Percentiles rank a stretch among this genome's conserved stretches.
Evolutionary conservation across 2,329 filamentous ascomycete genomes (phyloP).

Genomic region (Colletotrichum sp.): DNA sequence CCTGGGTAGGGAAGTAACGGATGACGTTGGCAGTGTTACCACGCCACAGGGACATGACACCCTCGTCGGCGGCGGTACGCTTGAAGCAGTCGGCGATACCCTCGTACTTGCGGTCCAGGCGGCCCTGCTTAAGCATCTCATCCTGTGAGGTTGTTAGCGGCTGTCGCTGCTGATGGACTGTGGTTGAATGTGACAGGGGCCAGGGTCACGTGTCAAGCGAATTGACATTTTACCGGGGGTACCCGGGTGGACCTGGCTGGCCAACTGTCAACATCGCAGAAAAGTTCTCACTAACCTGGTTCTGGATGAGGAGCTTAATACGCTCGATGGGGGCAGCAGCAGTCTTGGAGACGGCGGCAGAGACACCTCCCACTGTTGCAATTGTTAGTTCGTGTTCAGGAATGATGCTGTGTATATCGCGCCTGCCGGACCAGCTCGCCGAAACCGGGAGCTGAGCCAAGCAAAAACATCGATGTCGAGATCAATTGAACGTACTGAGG

Average conservation of each 20-base stretch:
- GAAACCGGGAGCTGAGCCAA: not conserved
- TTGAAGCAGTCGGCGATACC: constrained; percentile 96
- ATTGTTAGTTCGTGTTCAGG: constrained; percentile 23
- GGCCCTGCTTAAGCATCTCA: constrained; percentile 99
- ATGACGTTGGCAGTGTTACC: constrained; percentile 99
- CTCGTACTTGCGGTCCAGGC: constrained; percentile 96
- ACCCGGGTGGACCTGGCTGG: not conserved
- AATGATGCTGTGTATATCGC: not conserved
- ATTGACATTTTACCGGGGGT: not conserved
- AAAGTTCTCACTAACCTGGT: constrained; percentile 77
- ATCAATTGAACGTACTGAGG: constrained; percentile 80
- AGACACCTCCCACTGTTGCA: constrained; percentile 95
- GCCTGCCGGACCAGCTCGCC: not conserved
- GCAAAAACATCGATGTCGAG: not conserved
- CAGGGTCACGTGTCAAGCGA: constrained; percentile 8
- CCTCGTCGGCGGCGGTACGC: constrained; percentile 88
- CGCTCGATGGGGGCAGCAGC: constrained; percentile 99
- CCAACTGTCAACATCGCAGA: not conserved
- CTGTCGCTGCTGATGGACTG: not conserved
- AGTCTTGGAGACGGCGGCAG: constrained; percentile 99
- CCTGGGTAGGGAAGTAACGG: constrained; percentile 99
- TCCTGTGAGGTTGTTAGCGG: constrained; percentile 66
- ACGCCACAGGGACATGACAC: constrained; percentile 95
- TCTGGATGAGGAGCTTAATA: constrained; percentile 99
- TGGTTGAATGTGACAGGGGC: not conserved